Conservation (phyloP, 129 eudicot species). For the Logfia minima region DNA sequence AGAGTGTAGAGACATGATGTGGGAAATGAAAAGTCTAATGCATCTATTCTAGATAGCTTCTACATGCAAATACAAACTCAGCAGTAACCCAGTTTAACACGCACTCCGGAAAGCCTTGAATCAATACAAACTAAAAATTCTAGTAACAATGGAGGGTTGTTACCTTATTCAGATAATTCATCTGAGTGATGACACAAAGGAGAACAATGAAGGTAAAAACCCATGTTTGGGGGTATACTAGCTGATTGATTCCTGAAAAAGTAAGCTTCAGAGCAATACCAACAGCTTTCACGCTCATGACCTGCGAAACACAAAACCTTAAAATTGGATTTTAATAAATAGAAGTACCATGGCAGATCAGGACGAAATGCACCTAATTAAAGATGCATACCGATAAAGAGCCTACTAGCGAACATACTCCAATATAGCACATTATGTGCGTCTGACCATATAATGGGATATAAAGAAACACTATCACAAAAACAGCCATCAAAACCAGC, state of each 20-base stretch:
- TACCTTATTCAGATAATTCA: not conserved
- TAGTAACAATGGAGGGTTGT: not conserved
- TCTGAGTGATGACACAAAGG: not conserved
- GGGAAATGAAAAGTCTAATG: not conserved
- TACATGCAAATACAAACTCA: not conserved
- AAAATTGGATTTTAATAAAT: not conserved
- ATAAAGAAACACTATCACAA: constrained; percentile 41
- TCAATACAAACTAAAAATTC: not conserved
- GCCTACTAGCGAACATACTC: constrained; percentile 73
- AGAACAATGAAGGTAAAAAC: not conserved
- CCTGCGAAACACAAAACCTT: constrained; percentile 42
- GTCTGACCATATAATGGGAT: constrained; percentile 38
- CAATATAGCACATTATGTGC: constrained; percentile 49
- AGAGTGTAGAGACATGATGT: not conserved
- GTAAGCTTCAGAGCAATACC: constrained; percentile 71
- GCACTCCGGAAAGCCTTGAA: not conserved
- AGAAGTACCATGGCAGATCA: not conserved
- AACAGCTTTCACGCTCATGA: constrained; percentile 78
- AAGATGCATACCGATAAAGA: constrained; percentile 63
- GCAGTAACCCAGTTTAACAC: too few relatives aligned
- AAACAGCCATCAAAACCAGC: constrained; percentile 47
- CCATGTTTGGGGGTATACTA: constrained; percentile 2
- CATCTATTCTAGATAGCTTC: not conserved
- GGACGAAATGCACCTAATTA: not conserved
- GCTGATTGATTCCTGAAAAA: constrained; percentile 45